Base-by-base conservation (phyloP, 306 rosid species). In the Cercis canadensis region DNA sequence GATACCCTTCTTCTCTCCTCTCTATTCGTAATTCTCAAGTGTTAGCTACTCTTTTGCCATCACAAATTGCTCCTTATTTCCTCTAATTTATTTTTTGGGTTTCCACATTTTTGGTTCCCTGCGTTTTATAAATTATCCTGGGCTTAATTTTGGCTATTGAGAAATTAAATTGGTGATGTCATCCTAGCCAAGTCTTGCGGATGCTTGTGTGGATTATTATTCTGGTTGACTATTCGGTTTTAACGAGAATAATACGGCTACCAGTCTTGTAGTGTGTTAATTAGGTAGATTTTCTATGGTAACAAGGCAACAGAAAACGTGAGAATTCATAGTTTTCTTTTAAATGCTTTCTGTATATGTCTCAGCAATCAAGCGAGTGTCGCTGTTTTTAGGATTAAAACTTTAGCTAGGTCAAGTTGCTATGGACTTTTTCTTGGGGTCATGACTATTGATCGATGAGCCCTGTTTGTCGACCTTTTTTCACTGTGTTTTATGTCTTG, bases 401-500 rank as follows among this genome's bases (percentile, higher is more conserved):
- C 15, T 65, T 6, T 32, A 5, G 47, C 54, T 50, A 8, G 4
- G 11, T 29, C 47, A 14, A 8, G 32, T 33, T 34, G 34, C 8
- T 49, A 32, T 52, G 21, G 7, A 55, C 19, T 5, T 24, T 24
- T 24, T 1, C 2, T n/a, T n/a, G 29, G 29, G 29, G 29, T 24
- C 29, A 24, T 24, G 3, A 24, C 1, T 24, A 24, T 24, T 24
- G 29, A 3, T 24, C 3, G 43, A 3, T 37, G 7, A 37, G 3
- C 10, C 43, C 8, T 12, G 4, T 43, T 43, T 12, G 49, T 12
- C 1, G 13, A 43, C 11, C 7, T 0, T 12, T 43, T 12, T 10
- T 10, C 4, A 11, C 13, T 12, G 49, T 12, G 31, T 39, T 76
- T 24, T 80, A 0, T 36, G n/a, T 62, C 53, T 33, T 75, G 74